Conservation (phyloP, 306 rosid genomes). For the Inga oerstediana region DNA sequence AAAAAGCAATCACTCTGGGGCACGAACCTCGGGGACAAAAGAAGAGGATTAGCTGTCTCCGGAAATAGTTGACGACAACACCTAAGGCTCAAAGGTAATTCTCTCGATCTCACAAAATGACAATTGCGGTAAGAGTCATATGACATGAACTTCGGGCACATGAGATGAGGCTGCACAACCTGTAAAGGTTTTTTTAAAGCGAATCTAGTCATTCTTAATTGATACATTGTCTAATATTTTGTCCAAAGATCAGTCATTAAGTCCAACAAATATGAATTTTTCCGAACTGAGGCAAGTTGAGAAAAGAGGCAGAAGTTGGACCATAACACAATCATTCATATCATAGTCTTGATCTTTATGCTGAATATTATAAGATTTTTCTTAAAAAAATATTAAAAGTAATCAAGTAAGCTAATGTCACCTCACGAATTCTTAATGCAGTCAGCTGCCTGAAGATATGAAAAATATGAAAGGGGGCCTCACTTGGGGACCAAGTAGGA, state of each 20-base stretch:
- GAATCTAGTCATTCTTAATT: not conserved
- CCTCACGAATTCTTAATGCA: not conserved
- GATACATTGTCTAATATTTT: not conserved
- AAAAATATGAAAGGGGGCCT: not conserved
- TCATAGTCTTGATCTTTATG: not conserved
- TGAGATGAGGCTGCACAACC: constrained; percentile 45
- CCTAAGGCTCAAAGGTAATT: constrained; percentile 43
- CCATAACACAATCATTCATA: not conserved
- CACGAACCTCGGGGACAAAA: constrained; percentile 42
- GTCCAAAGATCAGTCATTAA: not conserved
- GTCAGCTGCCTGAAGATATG: not conserved
- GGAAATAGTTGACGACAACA: constrained; percentile 45
- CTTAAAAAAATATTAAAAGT: not conserved
- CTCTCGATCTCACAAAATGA: constrained; percentile 43
- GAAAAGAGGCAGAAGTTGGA: not conserved
- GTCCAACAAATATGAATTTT: not conserved
- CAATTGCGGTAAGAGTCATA: constrained; percentile 47
- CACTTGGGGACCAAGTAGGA: not conserved
- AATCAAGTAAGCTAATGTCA: not conserved
- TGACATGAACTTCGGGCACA: constrained; percentile 50
- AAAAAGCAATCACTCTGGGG: constrained; percentile 41
- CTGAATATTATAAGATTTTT: not conserved
- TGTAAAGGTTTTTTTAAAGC: constrained; percentile 13
- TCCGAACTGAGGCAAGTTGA: not conserved
- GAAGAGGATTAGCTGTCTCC: constrained; percentile 40